A percentile compares a stretch with the other conserved stretches of the same genome.
Evolutionary conservation across 768 basidiomycete species (phyloP).

Genomic region (Xanthoconium stramineum): DNA sequence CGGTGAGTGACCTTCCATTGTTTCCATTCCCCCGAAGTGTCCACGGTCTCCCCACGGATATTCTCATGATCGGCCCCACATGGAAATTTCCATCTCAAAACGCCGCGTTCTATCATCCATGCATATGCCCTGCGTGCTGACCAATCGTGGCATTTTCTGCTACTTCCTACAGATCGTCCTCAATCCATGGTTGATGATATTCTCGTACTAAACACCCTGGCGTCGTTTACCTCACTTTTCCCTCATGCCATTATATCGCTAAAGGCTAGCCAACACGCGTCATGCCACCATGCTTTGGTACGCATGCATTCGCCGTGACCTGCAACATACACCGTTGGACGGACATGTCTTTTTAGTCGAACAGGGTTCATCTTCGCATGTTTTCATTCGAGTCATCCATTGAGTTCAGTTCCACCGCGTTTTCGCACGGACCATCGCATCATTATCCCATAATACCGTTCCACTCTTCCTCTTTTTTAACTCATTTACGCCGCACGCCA

Average conservation of each 20-base stretch:
- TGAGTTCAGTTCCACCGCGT: background rate
- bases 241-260: constrained; percentile 7
- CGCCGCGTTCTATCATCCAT: constrained; percentile 1
- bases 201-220: constrained; percentile 46
- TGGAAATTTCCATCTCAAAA: constrained; percentile 20
- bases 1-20: constrained; percentile 45
- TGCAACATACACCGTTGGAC: background rate
- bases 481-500: background rate
- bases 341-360: constrained; percentile 13
- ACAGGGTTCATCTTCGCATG: background rate
- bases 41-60: background rate
- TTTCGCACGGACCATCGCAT: constrained; percentile 3
- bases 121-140: constrained; percentile 9
- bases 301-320: background rate
- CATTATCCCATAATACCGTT: constrained; percentile 18
- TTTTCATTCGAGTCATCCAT: background rate
- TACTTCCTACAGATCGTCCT: constrained; percentile 57
- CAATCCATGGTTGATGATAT: constrained; percentile 89
- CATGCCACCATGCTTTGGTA: background rate
- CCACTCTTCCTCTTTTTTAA: background rate
- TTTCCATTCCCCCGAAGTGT: background rate
- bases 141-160: constrained; percentile 1
- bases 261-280: background rate
- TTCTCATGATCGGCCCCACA: constrained; percentile 13
- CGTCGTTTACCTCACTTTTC: constrained; percentile 2